A percentile compares a stretch with the other conserved stretches of the same genome.
Conservation (phyloP, 192 early-diverging fungal genomes). For the Lobosporangium transversale region DNA sequence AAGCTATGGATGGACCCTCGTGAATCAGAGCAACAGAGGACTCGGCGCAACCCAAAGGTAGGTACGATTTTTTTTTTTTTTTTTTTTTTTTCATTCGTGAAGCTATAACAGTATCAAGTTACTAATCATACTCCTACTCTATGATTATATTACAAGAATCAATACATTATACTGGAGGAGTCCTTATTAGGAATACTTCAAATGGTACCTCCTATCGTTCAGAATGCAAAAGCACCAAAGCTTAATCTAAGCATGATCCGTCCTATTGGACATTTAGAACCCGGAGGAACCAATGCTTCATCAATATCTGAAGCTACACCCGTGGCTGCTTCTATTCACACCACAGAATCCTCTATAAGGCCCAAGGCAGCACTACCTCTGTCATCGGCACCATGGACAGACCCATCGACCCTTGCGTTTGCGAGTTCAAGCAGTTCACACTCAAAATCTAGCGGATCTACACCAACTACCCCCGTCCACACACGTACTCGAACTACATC, state of each 20-base stretch:
- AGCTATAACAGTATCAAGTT: no score
- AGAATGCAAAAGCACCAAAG: slow-evolving; percentile 21
- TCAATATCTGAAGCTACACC: background rate
- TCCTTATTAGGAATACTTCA: slow-evolving; percentile 41
- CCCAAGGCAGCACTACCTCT: slow-evolving; percentile 6
- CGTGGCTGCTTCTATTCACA: background rate
- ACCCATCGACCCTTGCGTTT: background rate
- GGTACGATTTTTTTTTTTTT: background rate
- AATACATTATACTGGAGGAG: slow-evolving; percentile 43
- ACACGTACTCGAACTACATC: slow-evolving; percentile 50
- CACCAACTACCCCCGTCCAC: slow-evolving; percentile 9
- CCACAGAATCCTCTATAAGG: slow-evolving; percentile 7
- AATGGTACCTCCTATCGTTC: slow-evolving; percentile 39
- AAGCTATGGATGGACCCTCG: slow-evolving; percentile 37
- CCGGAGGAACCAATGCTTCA: background rate
- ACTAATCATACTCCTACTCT: no score
- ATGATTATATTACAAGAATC: no score
- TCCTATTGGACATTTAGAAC: background rate
- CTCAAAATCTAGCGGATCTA: slow-evolving; percentile 23
- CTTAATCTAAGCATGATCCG: background rate
- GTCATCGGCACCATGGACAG: background rate
- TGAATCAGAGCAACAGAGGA: slow-evolving; percentile 4
- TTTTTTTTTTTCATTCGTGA: background rate
- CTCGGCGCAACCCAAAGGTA: slow-evolving; percentile 34
- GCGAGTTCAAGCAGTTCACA: background rate